Evolutionary conservation across 2,329 filamentous ascomycete genomes (phyloP).

Genomic region (Cercospora sp.): DNA sequence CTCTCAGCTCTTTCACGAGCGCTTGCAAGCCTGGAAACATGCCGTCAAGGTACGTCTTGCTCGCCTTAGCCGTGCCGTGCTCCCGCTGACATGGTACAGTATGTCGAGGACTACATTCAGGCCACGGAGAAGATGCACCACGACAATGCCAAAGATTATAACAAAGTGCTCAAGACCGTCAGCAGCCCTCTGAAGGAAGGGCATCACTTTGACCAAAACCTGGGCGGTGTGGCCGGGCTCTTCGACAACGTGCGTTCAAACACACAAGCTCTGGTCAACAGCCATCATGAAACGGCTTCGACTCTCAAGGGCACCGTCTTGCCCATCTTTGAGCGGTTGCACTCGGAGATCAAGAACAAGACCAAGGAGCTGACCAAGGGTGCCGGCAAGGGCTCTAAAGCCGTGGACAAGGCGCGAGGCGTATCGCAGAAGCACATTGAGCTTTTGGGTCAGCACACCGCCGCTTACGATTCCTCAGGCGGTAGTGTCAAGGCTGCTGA

Average conservation of each 20-base stretch:
- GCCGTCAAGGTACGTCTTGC: slow-evolving; percentile 45
- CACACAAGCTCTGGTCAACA: slow-evolving; percentile 85
- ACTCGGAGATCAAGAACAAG: slow-evolving; percentile 97
- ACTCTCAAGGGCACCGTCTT: slow-evolving; percentile 82
- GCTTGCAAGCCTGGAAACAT: slow-evolving; percentile 94
- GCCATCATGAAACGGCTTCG: slow-evolving; percentile 88
- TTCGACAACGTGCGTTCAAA: slow-evolving; percentile 94
- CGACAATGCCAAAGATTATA: slow-evolving; percentile 87
- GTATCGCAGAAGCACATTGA: slow-evolving; percentile 95
- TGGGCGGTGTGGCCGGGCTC: slow-evolving; percentile 84
- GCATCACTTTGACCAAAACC: slow-evolving; percentile 85
- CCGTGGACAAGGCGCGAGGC: slow-evolving; percentile 84
- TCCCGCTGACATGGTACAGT: slow-evolving; percentile 56
- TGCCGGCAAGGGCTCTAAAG: slow-evolving; percentile 80
- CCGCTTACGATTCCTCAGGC: slow-evolving; percentile 72
- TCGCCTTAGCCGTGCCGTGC: no score
- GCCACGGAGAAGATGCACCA: slow-evolving; percentile 85
- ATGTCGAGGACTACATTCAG: slow-evolving; percentile 85
- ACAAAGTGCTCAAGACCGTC: slow-evolving; percentile 91
- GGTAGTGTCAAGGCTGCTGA: slow-evolving; percentile 69
- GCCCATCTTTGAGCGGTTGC: slow-evolving; percentile 84
- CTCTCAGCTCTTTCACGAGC: slow-evolving; percentile 72
- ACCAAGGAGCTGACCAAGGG: slow-evolving; percentile 82
- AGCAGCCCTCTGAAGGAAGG: slow-evolving; percentile 82
- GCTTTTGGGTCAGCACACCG: slow-evolving; percentile 81